A percentile compares a stretch with the other conserved stretches of the same genome.
phyloP scores from a whole-genome alignment of 176 grass and related monocot species.

The Alloteropsis semialata region DNA sequence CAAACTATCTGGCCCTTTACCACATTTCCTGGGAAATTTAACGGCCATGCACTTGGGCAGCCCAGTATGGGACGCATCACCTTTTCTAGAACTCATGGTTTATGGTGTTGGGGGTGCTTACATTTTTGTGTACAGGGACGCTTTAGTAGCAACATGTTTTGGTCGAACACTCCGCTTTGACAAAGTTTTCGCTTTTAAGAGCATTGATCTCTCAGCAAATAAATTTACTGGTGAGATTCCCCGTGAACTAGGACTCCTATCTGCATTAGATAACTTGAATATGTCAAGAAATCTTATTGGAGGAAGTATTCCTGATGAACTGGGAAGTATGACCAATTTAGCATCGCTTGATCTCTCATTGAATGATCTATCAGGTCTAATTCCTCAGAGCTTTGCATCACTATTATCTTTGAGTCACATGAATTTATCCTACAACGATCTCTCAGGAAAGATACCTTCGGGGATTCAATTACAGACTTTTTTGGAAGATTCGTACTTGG shows the following conservation, averaged over 20 bases:
- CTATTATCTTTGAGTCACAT: accelerated
- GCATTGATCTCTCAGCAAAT: constrained; percentile 18
- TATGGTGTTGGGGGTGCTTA: background rate
- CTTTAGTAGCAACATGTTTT: accelerated
- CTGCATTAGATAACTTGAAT: accelerated
- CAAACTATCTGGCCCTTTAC: background rate
- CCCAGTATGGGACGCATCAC: background rate
- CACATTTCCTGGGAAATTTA: background rate
- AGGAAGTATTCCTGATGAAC: constrained; percentile 3
- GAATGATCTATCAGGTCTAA: constrained; percentile 12
- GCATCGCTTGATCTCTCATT: constrained; percentile 20
- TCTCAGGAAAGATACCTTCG: background rate
- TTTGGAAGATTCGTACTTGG: background rate
- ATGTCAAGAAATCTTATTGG: background rate
- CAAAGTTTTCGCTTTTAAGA: too few species aligned
- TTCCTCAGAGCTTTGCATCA: background rate
- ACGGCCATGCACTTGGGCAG: background rate
- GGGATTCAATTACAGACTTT: accelerated
- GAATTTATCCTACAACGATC: constrained; percentile 27
- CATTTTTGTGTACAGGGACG: background rate
- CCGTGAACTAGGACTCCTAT: background rate
- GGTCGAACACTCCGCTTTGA: too few species aligned
- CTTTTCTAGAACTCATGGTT: background rate
- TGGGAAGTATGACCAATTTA: background rate
- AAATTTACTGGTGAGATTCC: constrained; percentile 21